phyloP scores from a whole-genome alignment of 495 filamentous ascomycete species.

The Penicillium salamii region DNA sequence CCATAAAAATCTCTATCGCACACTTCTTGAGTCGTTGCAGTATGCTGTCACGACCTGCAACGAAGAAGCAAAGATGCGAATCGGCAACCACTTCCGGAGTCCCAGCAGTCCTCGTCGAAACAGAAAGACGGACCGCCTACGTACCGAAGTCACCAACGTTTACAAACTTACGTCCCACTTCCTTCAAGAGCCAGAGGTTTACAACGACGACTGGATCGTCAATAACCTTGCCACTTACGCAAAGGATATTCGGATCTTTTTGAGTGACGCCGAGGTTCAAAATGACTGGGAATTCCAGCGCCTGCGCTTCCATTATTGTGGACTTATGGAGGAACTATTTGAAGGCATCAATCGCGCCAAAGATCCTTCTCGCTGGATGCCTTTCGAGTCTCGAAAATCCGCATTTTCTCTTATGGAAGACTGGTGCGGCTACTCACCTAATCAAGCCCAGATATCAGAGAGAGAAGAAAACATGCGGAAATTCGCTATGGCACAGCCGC shows the following conservation, averaged over 20 bases:
- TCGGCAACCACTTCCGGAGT: slow-evolving; percentile 70
- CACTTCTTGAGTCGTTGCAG: slow-evolving; percentile 84
- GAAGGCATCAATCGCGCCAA: slow-evolving; percentile 85
- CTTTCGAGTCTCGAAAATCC: slow-evolving; percentile 91
- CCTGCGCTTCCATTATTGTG: slow-evolving; percentile 88
- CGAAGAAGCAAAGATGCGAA: slow-evolving; percentile 82
- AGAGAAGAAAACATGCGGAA: slow-evolving; percentile 87
- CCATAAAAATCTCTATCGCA: slow-evolving; percentile 92
- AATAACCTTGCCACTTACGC: slow-evolving; percentile 86
- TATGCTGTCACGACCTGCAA: slow-evolving; percentile 76
- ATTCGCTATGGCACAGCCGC: slow-evolving; percentile 65
- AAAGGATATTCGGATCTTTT: slow-evolving; percentile 87
- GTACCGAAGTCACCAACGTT: slow-evolving; percentile 93
- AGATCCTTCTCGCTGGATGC: slow-evolving; percentile 87
- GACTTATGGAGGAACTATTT: slow-evolving; percentile 87
- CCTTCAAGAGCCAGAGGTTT: slow-evolving; percentile 72
- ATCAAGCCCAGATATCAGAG: slow-evolving; percentile 75
- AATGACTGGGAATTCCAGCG: slow-evolving; percentile 96
- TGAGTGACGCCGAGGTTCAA: slow-evolving; percentile 91
- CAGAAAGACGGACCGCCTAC: slow-evolving; percentile 75
- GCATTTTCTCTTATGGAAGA: slow-evolving; percentile 97
- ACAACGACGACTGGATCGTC: slow-evolving; percentile 88
- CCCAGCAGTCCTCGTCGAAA: slow-evolving; percentile 73
- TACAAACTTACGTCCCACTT: slow-evolving; percentile 94
- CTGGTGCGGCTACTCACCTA: slow-evolving; percentile 97